phyloP scores from a whole-genome alignment of 2,329 filamentous ascomycete genomes.

The Ophiocordyceps australis region DNA sequence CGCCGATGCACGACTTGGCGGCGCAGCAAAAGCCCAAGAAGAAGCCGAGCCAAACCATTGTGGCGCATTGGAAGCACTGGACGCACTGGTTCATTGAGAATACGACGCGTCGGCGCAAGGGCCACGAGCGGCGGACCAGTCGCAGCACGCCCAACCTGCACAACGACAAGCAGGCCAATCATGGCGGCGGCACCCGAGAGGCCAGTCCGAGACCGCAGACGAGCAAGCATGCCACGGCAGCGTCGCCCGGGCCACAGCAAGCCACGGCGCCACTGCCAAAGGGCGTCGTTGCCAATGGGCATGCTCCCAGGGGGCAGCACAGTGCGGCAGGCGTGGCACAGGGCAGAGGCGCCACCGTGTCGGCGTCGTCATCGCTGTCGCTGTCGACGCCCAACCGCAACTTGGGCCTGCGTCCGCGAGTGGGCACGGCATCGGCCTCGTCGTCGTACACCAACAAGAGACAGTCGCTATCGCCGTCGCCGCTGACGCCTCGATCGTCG shows the following conservation, averaged over 20 bases:
- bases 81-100: slow-evolving; percentile 45
- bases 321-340: slow-evolving; percentile 5
- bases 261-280: slow-evolving; percentile 27
- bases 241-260: slow-evolving; percentile 13
- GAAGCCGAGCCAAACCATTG: slow-evolving; percentile 38
- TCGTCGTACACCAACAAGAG: slow-evolving; percentile 37
- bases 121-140: slow-evolving; percentile 29
- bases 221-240: slow-evolving; percentile 31
- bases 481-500: slow-evolving; percentile 73
- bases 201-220: slow-evolving; percentile 40
- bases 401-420: no score
- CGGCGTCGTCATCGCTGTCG: slow-evolving; percentile 9
- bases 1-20: slow-evolving; percentile 11
- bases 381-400: slow-evolving; percentile 7
- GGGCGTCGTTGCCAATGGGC: slow-evolving; percentile 33
- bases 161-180: slow-evolving; percentile 24
- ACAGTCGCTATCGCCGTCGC: slow-evolving; percentile 71
- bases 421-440: no score
- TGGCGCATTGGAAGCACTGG: slow-evolving; percentile 45
- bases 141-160: slow-evolving; percentile 42
- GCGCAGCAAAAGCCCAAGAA: slow-evolving; percentile 29
- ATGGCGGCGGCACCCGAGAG: slow-evolving; percentile 27
- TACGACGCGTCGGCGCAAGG: slow-evolving; percentile 31
- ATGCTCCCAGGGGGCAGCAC: slow-evolving; percentile 11
- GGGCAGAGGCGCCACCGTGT: slow-evolving; percentile 6